Evolutionary conservation across 305 asterid species (phyloP), one percentile per base, ranked within the genome.

Genomic region (Stenogyne calaminthoides): DNA sequence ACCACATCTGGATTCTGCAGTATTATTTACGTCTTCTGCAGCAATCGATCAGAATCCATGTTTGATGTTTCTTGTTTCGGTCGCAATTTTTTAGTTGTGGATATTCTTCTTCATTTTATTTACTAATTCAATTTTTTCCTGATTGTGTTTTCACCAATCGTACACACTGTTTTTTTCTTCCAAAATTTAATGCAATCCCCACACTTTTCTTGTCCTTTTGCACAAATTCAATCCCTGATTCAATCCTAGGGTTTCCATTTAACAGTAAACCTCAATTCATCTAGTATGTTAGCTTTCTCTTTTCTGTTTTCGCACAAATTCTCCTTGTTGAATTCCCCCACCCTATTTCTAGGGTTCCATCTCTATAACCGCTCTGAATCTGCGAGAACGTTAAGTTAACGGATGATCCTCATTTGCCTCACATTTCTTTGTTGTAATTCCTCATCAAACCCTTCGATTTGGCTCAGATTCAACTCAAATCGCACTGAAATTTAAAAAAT

Each of bases 261-360:
- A 0, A 51, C 69, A 2, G 40, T 58, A 4, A 12, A 4, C 42
- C 52, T 46, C n/a, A 39, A 55, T 20, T 57, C 6, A 1, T 44
- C 67, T 44, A 8, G 0, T 3, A 32, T 20, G 74, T 2, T 4
- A 20, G 51, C 7, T 36, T 39, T 60, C 32, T 16, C 51, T 55
- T 32, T 32, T 44, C 69, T 16, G 42, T 37, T 52, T 55, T 18
- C 4, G 22, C 70, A 15, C 42, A 49, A 60, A 0, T 44, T 40
- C 51, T 67, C 36, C 63, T n/a, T 19, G 12, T 7, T 16, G 4
- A 22, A 39, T 51, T 15, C 25, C 16, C 6, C 25, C 5, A 16
- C 75, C 74, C 60, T 2, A 16, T 62, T 40, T 70, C 1, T 77
- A 71, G 70, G 74, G 66, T 66, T 71, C 58, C 74, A 5, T 27